Percentiles rank a stretch among this genome's conserved stretches.
These are phyloP conservation scores for Tricholoma hemisulphureum DNA, from an alignment of 768 basidiomycete species.

Conservation along the genomic window DNA sequence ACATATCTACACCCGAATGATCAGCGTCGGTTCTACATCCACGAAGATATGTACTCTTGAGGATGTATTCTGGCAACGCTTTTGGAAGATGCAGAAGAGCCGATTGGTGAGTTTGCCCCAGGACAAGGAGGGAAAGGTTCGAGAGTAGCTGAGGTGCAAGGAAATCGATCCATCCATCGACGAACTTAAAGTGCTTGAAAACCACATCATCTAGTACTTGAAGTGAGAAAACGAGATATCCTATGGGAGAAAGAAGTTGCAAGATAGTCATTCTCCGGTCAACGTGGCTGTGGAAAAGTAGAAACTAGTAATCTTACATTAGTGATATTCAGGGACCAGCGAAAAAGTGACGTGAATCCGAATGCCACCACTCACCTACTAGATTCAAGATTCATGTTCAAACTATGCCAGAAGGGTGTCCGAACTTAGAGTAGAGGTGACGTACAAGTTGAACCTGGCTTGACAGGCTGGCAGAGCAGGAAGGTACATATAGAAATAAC, in stretches of 20 bases:
- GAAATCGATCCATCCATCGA: conserved; percentile 20
- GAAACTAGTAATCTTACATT: conserved; percentile 10
- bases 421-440: conserved; percentile 4
- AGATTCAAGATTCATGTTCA: background rate
- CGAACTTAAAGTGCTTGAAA: background rate
- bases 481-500: background rate
- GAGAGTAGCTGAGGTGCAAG: conserved; percentile 6
- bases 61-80: background rate
- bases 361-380: background rate
- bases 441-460: conserved; percentile 8
- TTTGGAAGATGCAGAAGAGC: background rate
- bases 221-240: conserved; percentile 10
- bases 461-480: conserved; percentile 20
- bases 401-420: background rate
- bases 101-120: background rate
- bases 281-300: conserved; percentile 18
- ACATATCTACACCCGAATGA: conserved; percentile 37
- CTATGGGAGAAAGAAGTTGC: conserved; percentile 14
- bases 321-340: conserved; percentile 28
- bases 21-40: background rate
- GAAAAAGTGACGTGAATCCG: conserved; percentile 4
- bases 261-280: conserved; percentile 10
- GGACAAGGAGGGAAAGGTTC: conserved; percentile 4
- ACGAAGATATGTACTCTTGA: conserved; percentile 10
- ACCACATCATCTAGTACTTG: conserved; percentile 1